Conservation (phyloP, 345 rosid genomes). For the Citrus sp. region DNA sequence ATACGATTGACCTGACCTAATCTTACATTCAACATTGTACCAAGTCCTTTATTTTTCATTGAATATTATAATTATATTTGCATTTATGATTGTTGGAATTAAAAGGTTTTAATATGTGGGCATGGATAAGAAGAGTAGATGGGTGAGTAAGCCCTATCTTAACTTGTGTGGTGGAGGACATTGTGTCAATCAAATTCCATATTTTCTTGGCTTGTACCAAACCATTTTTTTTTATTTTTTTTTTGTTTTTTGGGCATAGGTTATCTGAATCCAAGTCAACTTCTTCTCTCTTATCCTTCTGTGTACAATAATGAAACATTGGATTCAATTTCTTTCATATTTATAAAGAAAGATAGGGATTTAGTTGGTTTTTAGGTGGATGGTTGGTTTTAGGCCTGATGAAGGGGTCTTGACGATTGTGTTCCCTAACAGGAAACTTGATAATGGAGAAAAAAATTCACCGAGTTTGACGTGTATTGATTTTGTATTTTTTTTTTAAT, state of each 20-base stretch:
- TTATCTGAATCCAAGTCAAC: background rate
- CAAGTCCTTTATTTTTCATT: background rate
- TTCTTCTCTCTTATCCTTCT: background rate
- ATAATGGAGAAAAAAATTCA: constrained; percentile 5
- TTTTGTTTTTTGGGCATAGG: background rate
- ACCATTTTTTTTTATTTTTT: background rate
- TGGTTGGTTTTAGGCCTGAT: background rate
- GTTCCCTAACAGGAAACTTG: constrained; percentile 13
- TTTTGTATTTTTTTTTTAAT: background rate
- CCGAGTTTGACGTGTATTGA: constrained; percentile 6
- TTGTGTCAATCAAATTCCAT: constrained; percentile 4
- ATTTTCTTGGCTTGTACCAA: background rate
- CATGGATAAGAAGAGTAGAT: background rate
- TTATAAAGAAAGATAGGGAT: background rate
- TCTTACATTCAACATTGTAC: background rate
- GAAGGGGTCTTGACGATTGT: background rate
- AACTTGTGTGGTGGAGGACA: background rate
- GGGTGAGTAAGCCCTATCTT: background rate
- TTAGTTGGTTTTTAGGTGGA: background rate
- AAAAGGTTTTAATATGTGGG: background rate
- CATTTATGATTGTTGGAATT: background rate
- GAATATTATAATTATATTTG: background rate
- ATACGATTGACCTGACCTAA: background rate
- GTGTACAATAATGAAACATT: background rate
- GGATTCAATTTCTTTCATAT: background rate